A percentile compares a stretch with the other conserved stretches of the same genome.
These are phyloP conservation scores for Marasmius fiardii DNA, from an alignment of 1,284 basidiomycete genomes.

Conservation along the genomic window DNA sequence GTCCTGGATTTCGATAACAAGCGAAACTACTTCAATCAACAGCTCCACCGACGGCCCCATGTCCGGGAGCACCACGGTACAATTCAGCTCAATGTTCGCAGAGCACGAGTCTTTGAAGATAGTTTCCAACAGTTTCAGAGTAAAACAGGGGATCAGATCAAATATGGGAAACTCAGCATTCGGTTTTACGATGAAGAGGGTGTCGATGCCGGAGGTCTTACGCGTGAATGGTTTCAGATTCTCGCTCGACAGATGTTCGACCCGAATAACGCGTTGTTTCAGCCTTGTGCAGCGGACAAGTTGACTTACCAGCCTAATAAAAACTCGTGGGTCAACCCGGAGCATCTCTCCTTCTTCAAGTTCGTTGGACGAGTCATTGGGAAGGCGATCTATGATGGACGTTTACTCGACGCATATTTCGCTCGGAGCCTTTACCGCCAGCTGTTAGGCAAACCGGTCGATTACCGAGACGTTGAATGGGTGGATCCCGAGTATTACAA, in stretches of 20 bases:
- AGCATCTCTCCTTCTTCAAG: constrained; percentile 97
- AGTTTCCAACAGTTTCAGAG: constrained; percentile 92
- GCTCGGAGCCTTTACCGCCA: constrained; percentile 94
- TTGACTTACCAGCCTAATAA: constrained; percentile 97
- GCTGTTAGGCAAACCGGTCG: constrained; percentile 86
- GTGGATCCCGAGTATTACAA: constrained; percentile 98
- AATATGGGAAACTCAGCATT: constrained; percentile 96
- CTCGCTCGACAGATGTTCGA: constrained; percentile 99
- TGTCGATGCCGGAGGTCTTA: constrained; percentile 97
- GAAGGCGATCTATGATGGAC: constrained; percentile 93
- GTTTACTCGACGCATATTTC: constrained; percentile 97
- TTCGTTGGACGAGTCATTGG: constrained; percentile 98
- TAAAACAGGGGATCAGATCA: constrained; percentile 94
- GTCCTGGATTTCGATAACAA: constrained; percentile 99
- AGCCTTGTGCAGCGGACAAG: constrained; percentile 93
- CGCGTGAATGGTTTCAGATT: constrained; percentile 98
- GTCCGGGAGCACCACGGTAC: constrained; percentile 80
- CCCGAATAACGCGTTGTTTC: constrained; percentile 98
- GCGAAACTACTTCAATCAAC: constrained; percentile 97
- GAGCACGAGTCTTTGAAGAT: constrained; percentile 95
- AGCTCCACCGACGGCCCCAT: constrained; percentile 85
- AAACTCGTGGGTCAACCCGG: constrained; percentile 90
- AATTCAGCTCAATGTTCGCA: constrained; percentile 89
- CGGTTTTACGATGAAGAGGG: constrained; percentile 98
- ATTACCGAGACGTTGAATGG: constrained; percentile 93